A percentile compares a stretch with the other conserved stretches of the same genome.
These are phyloP conservation scores for Candida hungchunana DNA, from an alignment of 805 yeast genomes.

Conservation along the genomic window DNA sequence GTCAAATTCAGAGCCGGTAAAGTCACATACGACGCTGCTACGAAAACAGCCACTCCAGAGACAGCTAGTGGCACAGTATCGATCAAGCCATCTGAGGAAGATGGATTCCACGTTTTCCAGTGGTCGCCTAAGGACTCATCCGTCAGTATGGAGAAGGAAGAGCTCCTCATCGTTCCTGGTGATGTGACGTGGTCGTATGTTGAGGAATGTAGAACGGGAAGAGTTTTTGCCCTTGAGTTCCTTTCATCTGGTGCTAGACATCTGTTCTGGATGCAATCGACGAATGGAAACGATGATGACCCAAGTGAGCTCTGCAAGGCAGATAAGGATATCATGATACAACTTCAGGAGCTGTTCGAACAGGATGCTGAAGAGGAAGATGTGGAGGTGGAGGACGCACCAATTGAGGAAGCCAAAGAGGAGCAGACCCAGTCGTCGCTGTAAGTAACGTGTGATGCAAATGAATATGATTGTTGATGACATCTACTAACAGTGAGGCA, in stretches of 20 bases:
- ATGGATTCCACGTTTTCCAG: slow-evolving; percentile 60
- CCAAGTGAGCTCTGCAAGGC: slow-evolving; percentile 51
- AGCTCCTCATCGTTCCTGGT: slow-evolving; percentile 74
- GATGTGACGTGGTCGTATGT: slow-evolving; percentile 78
- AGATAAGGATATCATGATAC: slow-evolving; percentile 47
- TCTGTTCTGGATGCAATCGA: slow-evolving; percentile 71
- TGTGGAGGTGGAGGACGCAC: slow-evolving; percentile 14
- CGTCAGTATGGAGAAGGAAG: slow-evolving; percentile 47
- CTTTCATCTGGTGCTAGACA: slow-evolving; percentile 55
- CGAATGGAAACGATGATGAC: slow-evolving; percentile 59
- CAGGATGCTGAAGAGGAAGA: slow-evolving; percentile 38
- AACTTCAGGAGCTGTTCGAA: slow-evolving; percentile 44
- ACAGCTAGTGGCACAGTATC: slow-evolving; percentile 64
- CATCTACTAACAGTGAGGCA: slow-evolving; percentile 9
- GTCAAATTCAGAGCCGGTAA: slow-evolving; percentile 72
- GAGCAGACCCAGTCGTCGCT: slow-evolving; percentile 10
- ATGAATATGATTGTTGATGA: background rate
- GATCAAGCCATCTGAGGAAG: slow-evolving; percentile 61
- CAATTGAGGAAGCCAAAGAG: background rate
- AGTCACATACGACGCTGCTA: slow-evolving; percentile 57
- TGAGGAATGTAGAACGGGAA: slow-evolving; percentile 65
- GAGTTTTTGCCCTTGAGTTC: slow-evolving; percentile 68
- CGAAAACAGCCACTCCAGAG: slow-evolving; percentile 64
- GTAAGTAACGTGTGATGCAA: slow-evolving; percentile 10
- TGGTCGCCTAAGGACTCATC: slow-evolving; percentile 66